phyloP scores from a whole-genome alignment of 768 basidiomycete species.

The Hypholoma sublateritium region DNA sequence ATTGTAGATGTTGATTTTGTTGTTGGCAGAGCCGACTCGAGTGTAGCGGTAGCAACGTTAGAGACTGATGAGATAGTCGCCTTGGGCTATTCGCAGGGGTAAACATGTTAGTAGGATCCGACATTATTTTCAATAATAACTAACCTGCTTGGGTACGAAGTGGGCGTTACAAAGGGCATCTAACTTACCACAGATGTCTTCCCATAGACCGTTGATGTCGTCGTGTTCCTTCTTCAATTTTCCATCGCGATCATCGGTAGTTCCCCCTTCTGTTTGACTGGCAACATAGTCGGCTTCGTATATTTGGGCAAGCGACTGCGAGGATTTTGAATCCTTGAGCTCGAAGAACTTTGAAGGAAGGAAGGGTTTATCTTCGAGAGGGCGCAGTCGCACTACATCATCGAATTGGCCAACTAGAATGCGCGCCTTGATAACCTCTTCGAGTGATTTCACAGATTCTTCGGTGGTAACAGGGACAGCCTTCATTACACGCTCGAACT shows the following conservation, averaged over 20 bases:
- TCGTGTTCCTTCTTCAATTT: slow-evolving; percentile 88
- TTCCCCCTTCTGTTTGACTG: slow-evolving; percentile 50
- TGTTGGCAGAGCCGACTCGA: slow-evolving; percentile 92
- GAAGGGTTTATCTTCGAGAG: slow-evolving; percentile 83
- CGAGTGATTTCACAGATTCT: slow-evolving; percentile 75
- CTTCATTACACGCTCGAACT: slow-evolving; percentile 90
- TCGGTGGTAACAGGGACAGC: slow-evolving; percentile 89
- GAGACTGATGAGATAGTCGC: slow-evolving; percentile 81
- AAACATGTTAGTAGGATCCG: neutral
- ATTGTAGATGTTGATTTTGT: slow-evolving; percentile 72
- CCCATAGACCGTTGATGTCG: slow-evolving; percentile 83
- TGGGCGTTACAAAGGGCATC: slow-evolving; percentile 95
- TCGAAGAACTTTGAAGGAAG: slow-evolving; percentile 89
- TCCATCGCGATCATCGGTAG: slow-evolving; percentile 79
- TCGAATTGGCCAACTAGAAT: slow-evolving; percentile 87
- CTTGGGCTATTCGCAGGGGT: slow-evolving; percentile 62
- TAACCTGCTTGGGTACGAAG: slow-evolving; percentile 90
- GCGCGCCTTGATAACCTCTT: slow-evolving; percentile 88
- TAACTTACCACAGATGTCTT: slow-evolving; percentile 80
- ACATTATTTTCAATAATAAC: slow-evolving; percentile 22
- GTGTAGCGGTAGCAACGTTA: slow-evolving; percentile 74
- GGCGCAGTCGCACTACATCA: slow-evolving; percentile 84
- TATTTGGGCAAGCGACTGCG: slow-evolving; percentile 90
- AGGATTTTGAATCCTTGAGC: slow-evolving; percentile 84
- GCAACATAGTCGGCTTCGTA: slow-evolving; percentile 92